phyloP scores from a whole-genome alignment of 441 rosid species.

The Populus hybrid region DNA sequence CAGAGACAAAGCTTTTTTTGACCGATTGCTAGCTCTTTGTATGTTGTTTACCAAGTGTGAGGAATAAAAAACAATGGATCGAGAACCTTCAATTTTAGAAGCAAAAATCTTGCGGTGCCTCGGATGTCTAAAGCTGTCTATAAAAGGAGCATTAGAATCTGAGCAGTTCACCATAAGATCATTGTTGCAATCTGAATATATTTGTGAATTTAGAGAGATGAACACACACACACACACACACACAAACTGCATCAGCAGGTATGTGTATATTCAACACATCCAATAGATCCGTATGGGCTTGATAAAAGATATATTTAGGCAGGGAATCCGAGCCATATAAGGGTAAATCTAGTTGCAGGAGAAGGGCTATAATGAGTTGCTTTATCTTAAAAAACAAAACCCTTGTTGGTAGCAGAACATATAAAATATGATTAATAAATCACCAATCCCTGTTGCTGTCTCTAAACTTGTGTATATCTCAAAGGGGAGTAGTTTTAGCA shows the following conservation, averaged over 20 bases:
- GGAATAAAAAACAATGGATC: neutral
- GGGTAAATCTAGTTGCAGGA: neutral
- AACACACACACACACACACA: too few relatives aligned
- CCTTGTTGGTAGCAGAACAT: neutral
- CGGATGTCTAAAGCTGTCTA: conserved; percentile 4
- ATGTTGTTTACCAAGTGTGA: neutral
- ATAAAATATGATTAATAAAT: neutral
- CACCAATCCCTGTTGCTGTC: neutral
- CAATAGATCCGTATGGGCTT: neutral
- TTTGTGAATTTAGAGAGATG: neutral
- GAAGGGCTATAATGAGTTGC: neutral
- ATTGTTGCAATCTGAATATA: neutral
- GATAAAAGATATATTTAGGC: too few relatives aligned
- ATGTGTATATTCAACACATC: neutral
- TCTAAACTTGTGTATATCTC: neutral
- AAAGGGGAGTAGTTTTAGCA: neutral
- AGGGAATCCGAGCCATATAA: neutral
- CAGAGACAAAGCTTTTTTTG: neutral
- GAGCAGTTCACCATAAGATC: neutral
- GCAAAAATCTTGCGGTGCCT: neutral
- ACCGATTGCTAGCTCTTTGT: conserved; percentile 7
- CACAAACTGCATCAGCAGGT: neutral
- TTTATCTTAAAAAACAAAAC: neutral
- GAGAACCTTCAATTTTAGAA: neutral
- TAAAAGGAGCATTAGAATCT: neutral